Conservation (phyloP, 164 flowering plant species). For the Magnolia officinalis region DNA sequence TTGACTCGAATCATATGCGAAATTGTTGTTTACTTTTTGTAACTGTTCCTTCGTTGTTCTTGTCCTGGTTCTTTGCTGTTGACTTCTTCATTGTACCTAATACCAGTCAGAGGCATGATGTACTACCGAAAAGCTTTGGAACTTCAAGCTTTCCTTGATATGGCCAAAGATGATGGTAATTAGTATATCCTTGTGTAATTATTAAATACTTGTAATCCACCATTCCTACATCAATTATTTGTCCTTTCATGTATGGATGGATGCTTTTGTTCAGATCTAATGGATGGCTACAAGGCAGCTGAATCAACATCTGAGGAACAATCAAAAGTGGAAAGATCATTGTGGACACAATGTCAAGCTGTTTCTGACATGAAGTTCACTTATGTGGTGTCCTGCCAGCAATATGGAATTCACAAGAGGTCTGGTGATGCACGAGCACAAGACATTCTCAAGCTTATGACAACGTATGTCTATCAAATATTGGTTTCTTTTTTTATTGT, state of each 20-base stretch:
- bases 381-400: conserved; percentile 75
- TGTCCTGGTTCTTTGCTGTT: background rate
- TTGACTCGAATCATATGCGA: background rate
- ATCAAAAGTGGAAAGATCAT: conserved; percentile 48
- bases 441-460: conserved; percentile 66
- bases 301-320: conserved; percentile 58
- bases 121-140: conserved; percentile 94
- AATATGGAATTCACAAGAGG: conserved; percentile 68
- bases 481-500: background rate
- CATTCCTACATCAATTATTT: background rate
- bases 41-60: background rate
- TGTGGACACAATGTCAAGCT: conserved; percentile 71
- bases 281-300: conserved; percentile 76
- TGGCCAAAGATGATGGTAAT: conserved; percentile 85
- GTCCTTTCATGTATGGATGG: background rate
- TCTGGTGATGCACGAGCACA: conserved; percentile 64
- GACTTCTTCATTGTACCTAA: background rate
- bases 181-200: background rate
- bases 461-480: conserved; percentile 29
- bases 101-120: conserved; percentile 98
- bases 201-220: background rate
- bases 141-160: conserved; percentile 97
- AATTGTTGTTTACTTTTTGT: background rate
- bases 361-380: conserved; percentile 82
- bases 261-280: conserved; percentile 36